phyloP scores from a whole-genome alignment of 169 alveolate species.

The Cryptosporidium bovis region DNA sequence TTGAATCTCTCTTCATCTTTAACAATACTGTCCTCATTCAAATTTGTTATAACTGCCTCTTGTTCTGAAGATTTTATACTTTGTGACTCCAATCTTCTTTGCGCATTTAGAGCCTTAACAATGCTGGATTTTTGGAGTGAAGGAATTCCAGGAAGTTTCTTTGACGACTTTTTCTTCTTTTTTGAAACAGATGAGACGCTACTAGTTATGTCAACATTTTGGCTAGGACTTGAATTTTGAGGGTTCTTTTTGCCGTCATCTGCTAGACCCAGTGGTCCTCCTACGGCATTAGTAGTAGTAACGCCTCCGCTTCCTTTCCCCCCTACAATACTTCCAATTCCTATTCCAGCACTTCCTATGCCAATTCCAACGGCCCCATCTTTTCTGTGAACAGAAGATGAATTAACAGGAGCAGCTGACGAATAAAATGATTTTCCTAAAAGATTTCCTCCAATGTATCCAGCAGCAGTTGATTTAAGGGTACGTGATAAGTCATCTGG shows the following conservation, averaged over 20 bases:
- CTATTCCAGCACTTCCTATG: too few relatives aligned
- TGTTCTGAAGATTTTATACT: background rate
- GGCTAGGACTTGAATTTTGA: conserved; percentile 11
- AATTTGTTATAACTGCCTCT: too few relatives aligned
- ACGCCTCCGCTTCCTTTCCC: too few relatives aligned
- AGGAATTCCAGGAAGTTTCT: conserved; percentile 60
- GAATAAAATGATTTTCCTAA: too few relatives aligned
- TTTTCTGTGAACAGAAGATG: too few relatives aligned
- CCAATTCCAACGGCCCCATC: too few relatives aligned
- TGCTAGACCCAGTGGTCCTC: background rate
- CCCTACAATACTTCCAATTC: too few relatives aligned
- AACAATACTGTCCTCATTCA: background rate
- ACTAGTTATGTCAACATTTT: background rate
- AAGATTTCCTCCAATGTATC: too few relatives aligned
- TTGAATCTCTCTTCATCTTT: background rate
- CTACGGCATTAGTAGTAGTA: too few relatives aligned
- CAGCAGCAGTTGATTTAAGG: too few relatives aligned
- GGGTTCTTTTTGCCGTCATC: background rate
- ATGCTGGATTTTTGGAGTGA: conserved; percentile 55
- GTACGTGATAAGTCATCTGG: too few relatives aligned
- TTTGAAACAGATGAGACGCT: background rate
- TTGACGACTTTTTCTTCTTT: conserved; percentile 53
- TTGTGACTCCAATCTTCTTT: conserved; percentile 46
- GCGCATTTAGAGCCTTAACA: conserved; percentile 68
- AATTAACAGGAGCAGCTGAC: too few relatives aligned